These are phyloP conservation scores for Podospora appendiculata DNA, from an alignment of 495 filamentous ascomycete species.

Conservation along the genomic window DNA sequence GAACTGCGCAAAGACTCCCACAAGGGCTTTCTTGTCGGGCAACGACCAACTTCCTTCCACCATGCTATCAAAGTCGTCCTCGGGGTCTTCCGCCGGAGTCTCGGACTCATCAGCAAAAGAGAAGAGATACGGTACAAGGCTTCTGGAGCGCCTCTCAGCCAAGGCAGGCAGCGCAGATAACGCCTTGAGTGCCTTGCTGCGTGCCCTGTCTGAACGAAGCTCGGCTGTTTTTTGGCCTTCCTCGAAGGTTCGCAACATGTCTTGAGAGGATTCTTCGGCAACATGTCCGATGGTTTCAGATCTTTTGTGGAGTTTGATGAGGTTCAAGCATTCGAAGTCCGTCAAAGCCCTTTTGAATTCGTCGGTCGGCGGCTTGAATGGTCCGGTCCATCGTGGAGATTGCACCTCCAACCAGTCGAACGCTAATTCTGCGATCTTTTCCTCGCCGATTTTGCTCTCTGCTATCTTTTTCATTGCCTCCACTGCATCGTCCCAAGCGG, in stretches of 20 bases:
- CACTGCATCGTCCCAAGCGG: slow-evolving; percentile 77
- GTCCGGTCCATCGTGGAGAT: slow-evolving; percentile 38
- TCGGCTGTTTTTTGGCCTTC: slow-evolving; percentile 37
- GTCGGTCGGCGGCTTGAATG: slow-evolving; percentile 14
- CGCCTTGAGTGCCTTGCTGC: slow-evolving; percentile 72
- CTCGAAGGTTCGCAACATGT: slow-evolving; percentile 44
- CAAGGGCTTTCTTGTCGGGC: slow-evolving; percentile 67
- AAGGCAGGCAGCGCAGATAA: slow-evolving; percentile 62
- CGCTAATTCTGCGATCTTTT: slow-evolving; percentile 60
- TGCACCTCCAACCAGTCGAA: slow-evolving; percentile 71
- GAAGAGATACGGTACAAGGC: slow-evolving; percentile 77
- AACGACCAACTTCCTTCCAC: slow-evolving; percentile 50
- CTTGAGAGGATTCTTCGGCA: slow-evolving; percentile 30
- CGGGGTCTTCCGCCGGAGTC: slow-evolving; percentile 29
- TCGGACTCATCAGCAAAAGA: slow-evolving; percentile 58
- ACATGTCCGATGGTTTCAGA: slow-evolving; percentile 32
- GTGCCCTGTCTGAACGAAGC: slow-evolving; percentile 36
- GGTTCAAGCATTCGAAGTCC: slow-evolving; percentile 77
- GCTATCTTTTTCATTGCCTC: slow-evolving; percentile 67
- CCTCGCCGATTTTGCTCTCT: slow-evolving; percentile 61
- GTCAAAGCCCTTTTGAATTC: slow-evolving; percentile 30
- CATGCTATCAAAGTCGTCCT: slow-evolving; percentile 23
- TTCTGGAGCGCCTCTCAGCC: slow-evolving; percentile 79
- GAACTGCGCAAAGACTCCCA: slow-evolving; percentile 78
- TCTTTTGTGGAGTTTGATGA: slow-evolving; percentile 46